Evolutionary conservation across 2,329 filamentous ascomycete genomes (phyloP).

Genomic region (Botryotinia globosa): DNA sequence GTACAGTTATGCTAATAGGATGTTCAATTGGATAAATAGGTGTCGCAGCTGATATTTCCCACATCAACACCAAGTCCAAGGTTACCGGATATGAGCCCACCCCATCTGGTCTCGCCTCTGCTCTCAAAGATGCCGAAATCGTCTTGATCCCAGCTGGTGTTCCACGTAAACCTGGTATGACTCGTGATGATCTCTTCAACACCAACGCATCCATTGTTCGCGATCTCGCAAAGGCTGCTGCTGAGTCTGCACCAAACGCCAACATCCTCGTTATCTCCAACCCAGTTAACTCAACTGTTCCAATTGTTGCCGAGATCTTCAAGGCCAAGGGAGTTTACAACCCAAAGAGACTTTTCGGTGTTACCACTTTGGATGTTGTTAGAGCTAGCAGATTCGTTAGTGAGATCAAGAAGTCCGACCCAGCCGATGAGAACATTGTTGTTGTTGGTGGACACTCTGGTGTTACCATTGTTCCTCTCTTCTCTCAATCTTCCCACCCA

Average conservation of each 20-base stretch:
- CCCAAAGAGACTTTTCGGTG: constrained; percentile 93
- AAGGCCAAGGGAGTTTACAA: constrained; percentile 93
- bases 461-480: constrained; percentile 96
- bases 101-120: constrained; percentile 79
- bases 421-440: constrained; percentile 88
- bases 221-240: constrained; percentile 83
- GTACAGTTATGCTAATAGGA: background rate
- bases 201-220: constrained; percentile 99
- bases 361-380: constrained; percentile 97
- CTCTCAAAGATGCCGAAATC: constrained; percentile 90
- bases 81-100: constrained; percentile 83
- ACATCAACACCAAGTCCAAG: constrained; percentile 91
- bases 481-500: constrained; percentile 88
- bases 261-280: constrained; percentile 98
- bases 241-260: constrained; percentile 86
- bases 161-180: constrained; percentile 99
- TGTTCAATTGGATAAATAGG: constrained; percentile 63
- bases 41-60: constrained; percentile 92
- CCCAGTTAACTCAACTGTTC: constrained; percentile 98
- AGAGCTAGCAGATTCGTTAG: constrained; percentile 96
- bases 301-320: constrained; percentile 94
- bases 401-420: constrained; percentile 87
- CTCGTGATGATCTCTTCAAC: constrained; percentile 98
- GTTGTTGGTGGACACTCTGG: constrained; percentile 97
- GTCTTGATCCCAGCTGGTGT: constrained; percentile 97